Conservation (phyloP, 306 rosid species). For the Cicer judaicum region DNA sequence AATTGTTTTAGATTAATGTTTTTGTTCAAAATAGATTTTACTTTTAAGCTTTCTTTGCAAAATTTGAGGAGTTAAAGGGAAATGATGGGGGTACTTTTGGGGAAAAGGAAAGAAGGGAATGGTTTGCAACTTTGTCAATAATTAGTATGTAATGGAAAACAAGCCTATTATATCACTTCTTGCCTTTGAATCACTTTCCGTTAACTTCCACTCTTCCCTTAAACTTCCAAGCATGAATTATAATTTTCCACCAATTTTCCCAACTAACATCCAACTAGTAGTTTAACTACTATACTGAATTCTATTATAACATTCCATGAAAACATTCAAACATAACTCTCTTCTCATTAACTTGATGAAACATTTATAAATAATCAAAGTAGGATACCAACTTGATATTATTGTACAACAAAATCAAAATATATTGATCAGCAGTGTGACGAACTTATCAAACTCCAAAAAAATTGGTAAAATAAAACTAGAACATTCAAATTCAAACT, state of each 20-base stretch:
- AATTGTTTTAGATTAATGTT: no score
- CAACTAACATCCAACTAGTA: not conserved
- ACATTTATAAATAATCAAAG: not conserved
- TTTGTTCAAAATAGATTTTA: no score
- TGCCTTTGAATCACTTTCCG: not conserved
- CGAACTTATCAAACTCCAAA: not conserved
- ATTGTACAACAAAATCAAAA: not conserved
- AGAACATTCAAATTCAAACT: not conserved
- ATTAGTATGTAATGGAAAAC: not conserved
- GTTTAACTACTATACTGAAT: not conserved
- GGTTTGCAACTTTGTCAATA: not conserved
- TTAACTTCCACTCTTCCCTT: not conserved
- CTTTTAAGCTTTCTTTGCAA: no score
- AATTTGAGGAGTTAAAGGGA: no score
- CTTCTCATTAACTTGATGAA: not conserved
- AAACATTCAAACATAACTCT: not conserved
- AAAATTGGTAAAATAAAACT: not conserved
- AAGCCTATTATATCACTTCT: not conserved
- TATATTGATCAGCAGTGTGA: not conserved
- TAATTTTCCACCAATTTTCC: not conserved
- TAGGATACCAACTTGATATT: not conserved
- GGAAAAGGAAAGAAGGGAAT: no score
- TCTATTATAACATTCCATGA: not conserved
- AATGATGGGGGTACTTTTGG: no score
- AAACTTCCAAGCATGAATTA: not conserved